Conservation (phyloP, 768 basidiomycete genomes). For the Rhizopogon vulgaris region DNA sequence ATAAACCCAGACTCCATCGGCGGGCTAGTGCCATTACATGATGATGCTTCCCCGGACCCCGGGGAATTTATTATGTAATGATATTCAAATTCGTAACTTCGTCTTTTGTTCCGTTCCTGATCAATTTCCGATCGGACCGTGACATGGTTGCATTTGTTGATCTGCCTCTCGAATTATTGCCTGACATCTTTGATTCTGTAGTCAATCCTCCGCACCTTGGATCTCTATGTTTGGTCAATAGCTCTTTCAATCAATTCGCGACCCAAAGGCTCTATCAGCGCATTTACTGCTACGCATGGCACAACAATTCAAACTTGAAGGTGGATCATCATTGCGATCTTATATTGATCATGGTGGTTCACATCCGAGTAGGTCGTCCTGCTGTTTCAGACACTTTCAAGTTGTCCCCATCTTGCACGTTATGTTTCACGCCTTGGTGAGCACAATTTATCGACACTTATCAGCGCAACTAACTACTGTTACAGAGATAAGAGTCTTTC, state of each 20-base stretch:
- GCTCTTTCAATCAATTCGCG: conserved; percentile 46
- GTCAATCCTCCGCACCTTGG: conserved; percentile 48
- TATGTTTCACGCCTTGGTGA: conserved; percentile 55
- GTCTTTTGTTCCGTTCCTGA: too few relatives aligned
- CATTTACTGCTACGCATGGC: conserved; percentile 65
- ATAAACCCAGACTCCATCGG: too few relatives aligned
- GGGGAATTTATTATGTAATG: too few relatives aligned
- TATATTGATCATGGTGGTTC: not conserved
- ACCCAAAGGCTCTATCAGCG: conserved; percentile 48
- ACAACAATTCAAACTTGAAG: conserved; percentile 53
- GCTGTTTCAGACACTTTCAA: conserved; percentile 57
- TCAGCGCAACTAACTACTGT: not conserved
- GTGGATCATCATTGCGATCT: conserved; percentile 24
- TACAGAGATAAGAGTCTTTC: conserved; percentile 70
- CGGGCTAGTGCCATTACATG: too few relatives aligned
- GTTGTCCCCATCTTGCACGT: conserved; percentile 48
- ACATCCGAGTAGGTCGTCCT: conserved; percentile 40
- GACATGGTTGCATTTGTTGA: conserved; percentile 43
- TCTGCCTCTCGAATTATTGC: conserved; percentile 62
- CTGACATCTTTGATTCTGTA: conserved; percentile 46
- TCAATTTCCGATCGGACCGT: too few relatives aligned
- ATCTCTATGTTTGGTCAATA: conserved; percentile 50
- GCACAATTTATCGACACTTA: conserved; percentile 13
- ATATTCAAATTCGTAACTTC: too few relatives aligned
- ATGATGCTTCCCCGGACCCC: too few relatives aligned